Conservation (phyloP, 495 filamentous ascomycete species). For the Ramalina intermedia region DNA sequence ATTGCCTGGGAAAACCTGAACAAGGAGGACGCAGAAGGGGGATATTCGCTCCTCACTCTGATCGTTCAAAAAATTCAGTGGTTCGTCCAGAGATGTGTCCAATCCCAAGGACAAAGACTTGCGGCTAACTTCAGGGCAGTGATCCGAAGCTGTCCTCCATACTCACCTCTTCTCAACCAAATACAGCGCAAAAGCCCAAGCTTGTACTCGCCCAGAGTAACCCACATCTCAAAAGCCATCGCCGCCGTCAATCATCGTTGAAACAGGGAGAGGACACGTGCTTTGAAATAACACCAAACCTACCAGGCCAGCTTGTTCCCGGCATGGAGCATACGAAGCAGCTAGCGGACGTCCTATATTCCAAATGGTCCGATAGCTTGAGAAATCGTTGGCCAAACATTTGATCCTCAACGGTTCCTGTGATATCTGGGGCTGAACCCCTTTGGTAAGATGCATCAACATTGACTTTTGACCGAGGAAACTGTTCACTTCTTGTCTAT, state of each 20-base stretch:
- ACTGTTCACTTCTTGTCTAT: no score
- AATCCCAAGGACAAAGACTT: neutral
- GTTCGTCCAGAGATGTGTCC: constrained; percentile 16
- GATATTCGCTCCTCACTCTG: constrained; percentile 64
- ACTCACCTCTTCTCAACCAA: constrained; percentile 28
- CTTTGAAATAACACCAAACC: constrained; percentile 24
- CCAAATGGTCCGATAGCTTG: constrained; percentile 76
- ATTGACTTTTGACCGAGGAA: no score
- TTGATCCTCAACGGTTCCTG: constrained; percentile 11
- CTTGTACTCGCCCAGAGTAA: constrained; percentile 70
- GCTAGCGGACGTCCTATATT: constrained; percentile 78
- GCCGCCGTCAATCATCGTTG: constrained; percentile 49
- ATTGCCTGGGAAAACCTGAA: constrained; percentile 77
- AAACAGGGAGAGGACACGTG: constrained; percentile 23
- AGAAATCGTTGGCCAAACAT: constrained; percentile 59
- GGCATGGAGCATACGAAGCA: constrained; percentile 89
- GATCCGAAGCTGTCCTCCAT: constrained; percentile 38
- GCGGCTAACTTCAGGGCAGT: constrained; percentile 13
- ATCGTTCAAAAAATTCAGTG: constrained; percentile 46
- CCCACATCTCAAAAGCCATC: constrained; percentile 67
- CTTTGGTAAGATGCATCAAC: no score
- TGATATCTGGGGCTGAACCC: no score
- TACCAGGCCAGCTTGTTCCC: constrained; percentile 37
- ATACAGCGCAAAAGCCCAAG: constrained; percentile 40
- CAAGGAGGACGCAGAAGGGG: constrained; percentile 77